Base-by-base conservation (phyloP, 23 red algal genomes). In the Gracilariopsis chorda region DNA sequence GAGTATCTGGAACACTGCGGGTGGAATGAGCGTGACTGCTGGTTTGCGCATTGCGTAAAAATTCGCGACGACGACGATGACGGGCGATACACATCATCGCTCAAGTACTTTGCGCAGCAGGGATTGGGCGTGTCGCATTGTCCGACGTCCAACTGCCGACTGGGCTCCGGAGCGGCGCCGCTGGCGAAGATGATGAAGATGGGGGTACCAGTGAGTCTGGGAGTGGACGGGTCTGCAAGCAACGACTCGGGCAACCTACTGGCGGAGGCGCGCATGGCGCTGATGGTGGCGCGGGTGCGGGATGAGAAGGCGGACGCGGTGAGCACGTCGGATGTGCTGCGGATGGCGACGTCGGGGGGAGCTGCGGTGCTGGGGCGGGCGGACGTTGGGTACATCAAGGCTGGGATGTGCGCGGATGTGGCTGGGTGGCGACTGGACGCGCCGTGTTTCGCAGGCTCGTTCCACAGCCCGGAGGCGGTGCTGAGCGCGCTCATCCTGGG, bases 201-300 rank as follows among this genome's bases (percentile, higher is more conserved):
- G 45, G 93, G 93, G 33, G 74, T 98, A 37, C 77, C 92, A 8
- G 90, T 98, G 10, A 83, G 88, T 33, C 65, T 98, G 0, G 96
- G 96, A 25, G 93, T 92, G 56, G 96, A 98, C 88, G 90, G 92
- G 1, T 86, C 80, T 59, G 88, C 83, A 23, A 88, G 80, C 71
- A 98, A 98, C 88, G 93, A 98, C 88, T 74, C 65, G 9, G 91
- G 92, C 48, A 88, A 98, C 56, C 79, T 98, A 68, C 53, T 95
- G 55, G 69, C 80, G 16, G 96, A 98, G 90, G 87, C 88, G 40
- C 65, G 72, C 40, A 77, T 89, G 68, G 85, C 85, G 42, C 61
- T 86, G 1, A 86, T 86, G 82, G 39, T 86, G 35, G 82, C 82
- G 63, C 58, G 82, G 23, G 62, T 72, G 44, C 42, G 32, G 37